Conservation (phyloP, 306 rosid genomes). For the Rosa persica region DNA sequence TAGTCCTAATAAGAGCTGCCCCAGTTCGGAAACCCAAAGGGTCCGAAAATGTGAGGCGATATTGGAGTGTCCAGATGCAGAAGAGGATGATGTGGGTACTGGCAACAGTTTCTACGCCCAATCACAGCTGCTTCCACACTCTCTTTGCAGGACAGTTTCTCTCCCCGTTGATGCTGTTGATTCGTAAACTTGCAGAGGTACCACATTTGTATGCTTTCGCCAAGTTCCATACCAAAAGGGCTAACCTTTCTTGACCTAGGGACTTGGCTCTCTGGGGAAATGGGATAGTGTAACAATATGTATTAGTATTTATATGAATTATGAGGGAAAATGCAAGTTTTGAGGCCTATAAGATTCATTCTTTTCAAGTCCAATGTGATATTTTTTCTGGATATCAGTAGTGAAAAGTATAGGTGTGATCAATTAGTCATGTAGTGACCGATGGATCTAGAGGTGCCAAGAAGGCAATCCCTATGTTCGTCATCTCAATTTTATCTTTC, state of each 20-base stretch:
- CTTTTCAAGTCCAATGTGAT: not conserved
- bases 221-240: constrained; percentile 29
- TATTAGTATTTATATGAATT: not conserved
- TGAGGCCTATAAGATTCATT: constrained; percentile 12
- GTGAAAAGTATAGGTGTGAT: not conserved
- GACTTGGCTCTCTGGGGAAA: not conserved
- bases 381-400: not conserved
- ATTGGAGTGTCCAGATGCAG: constrained; percentile 29
- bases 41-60: constrained; percentile 44
- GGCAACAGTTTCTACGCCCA: constrained; percentile 40
- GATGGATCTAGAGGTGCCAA: not conserved
- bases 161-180: constrained; percentile 84
- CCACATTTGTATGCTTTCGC: constrained; percentile 44
- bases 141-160: constrained; percentile 68
- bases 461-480: not conserved
- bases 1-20: constrained; percentile 41
- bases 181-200: constrained; percentile 37
- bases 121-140: constrained; percentile 45
- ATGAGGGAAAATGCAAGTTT: constrained; percentile 13
- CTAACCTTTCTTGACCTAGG: constrained; percentile 7
- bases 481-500: not conserved
- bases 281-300: not conserved
- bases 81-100: constrained; percentile 25
- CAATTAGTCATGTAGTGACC: not conserved
- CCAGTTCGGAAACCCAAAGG: constrained; percentile 45